phyloP scores from a whole-genome alignment of 1,139 yeast genomes.

The Lodderomyces jiufengensis region DNA sequence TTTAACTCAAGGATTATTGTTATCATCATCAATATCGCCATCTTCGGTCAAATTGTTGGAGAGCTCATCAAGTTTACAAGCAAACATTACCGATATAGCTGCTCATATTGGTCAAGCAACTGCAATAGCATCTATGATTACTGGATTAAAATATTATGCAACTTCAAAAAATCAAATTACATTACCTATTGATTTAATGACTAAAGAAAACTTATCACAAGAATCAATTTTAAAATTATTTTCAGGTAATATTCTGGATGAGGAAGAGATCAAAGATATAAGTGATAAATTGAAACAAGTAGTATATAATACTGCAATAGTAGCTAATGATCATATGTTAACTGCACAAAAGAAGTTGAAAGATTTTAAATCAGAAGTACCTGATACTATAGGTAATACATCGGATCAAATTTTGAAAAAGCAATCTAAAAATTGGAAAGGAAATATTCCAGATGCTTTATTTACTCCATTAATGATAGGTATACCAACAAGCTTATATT shows the following conservation, averaged over 20 bases:
- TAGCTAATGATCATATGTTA: slow-evolving; percentile 77
- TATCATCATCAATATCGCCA: slow-evolving; percentile 59
- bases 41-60: slow-evolving; percentile 51
- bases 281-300: slow-evolving; percentile 51
- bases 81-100: slow-evolving; percentile 53
- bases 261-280: slow-evolving; percentile 21
- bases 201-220: slow-evolving; percentile 55
- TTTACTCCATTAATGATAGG: slow-evolving; percentile 66
- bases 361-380: slow-evolving; percentile 31
- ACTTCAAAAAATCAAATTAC: slow-evolving; percentile 46
- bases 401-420: slow-evolving; percentile 30
- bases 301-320: slow-evolving; percentile 66
- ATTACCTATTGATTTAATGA: slow-evolving; percentile 63
- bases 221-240: slow-evolving; percentile 54
- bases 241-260: slow-evolving; percentile 39
- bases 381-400: slow-evolving; percentile 10
- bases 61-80: slow-evolving; percentile 39
- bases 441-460: slow-evolving; percentile 59
- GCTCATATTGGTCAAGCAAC: slow-evolving; percentile 87
- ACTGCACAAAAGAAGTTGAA: slow-evolving; percentile 58
- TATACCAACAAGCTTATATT: slow-evolving; percentile 61
- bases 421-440: slow-evolving; percentile 39
- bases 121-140: slow-evolving; percentile 62
- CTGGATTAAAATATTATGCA: slow-evolving; percentile 62
- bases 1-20: slow-evolving; percentile 56